A percentile compares a stretch with the other conserved stretches of the same genome.
Conservation (phyloP, 441 rosid species). For the Macaranga tanarius region DNA sequence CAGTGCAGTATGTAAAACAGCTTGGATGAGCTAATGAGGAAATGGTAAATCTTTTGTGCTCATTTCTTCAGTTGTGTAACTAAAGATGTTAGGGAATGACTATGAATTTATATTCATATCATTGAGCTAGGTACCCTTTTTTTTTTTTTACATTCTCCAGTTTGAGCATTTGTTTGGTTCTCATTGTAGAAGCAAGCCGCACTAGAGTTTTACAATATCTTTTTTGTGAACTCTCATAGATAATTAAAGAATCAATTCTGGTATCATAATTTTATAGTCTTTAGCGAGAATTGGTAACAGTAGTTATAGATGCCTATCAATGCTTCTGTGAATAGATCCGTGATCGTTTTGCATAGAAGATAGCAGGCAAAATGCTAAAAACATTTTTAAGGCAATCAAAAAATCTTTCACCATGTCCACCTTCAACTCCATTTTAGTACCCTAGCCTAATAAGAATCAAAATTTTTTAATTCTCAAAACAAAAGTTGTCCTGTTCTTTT, state of each 20-base stretch:
- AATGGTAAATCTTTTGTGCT: slow-evolving; percentile 10
- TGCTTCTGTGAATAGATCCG: no score
- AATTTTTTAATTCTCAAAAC: no score
- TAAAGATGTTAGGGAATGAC: slow-evolving; percentile 4
- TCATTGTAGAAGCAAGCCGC: not conserved
- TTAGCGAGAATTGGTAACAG: no score
- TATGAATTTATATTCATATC: not conserved
- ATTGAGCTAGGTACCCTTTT: not conserved
- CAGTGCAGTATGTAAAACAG: slow-evolving; percentile 18
- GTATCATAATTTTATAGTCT: not conserved
- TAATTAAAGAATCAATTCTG: not conserved
- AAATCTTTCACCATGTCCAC: no score
- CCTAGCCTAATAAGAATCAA: no score
- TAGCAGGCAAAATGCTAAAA: no score
- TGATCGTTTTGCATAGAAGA: no score
- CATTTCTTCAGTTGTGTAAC: not conserved
- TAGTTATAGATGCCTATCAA: no score
- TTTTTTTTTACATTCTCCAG: not conserved
- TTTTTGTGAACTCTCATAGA: not conserved
- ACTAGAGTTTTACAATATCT: not conserved
- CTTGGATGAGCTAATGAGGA: slow-evolving; percentile 15
- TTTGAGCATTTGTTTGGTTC: not conserved
- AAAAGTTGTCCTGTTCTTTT: no score
- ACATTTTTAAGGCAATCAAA: no score
- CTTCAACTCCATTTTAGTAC: no score